These are phyloP conservation scores for Talaromyces sp. DNA, from an alignment of 2,329 filamentous ascomycete species.

Conservation along the genomic window DNA sequence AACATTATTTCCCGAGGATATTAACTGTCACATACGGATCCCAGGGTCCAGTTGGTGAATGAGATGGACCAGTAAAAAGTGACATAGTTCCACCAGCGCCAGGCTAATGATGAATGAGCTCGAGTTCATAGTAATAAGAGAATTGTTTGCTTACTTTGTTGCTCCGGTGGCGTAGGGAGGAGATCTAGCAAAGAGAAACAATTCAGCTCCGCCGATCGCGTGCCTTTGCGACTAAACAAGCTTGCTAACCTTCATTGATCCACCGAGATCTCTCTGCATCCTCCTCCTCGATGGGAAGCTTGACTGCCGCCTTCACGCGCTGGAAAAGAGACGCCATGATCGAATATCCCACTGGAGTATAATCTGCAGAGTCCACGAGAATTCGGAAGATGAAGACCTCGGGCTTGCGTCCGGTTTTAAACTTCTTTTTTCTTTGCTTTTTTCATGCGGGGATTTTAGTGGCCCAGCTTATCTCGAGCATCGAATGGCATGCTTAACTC, in stretches of 20 bases:
- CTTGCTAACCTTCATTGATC: slow-evolving; percentile 13
- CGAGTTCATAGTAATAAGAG: background rate
- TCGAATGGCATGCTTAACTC: slow-evolving; percentile 2
- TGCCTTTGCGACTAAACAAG: slow-evolving; percentile 3
- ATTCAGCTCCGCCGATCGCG: slow-evolving; percentile 7
- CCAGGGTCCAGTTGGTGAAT: slow-evolving; percentile 45
- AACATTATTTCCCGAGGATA: background rate
- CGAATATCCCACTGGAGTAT: slow-evolving; percentile 2
- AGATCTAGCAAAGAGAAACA: slow-evolving; percentile 8
- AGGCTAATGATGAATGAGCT: slow-evolving; percentile 19
- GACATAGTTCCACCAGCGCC: slow-evolving; percentile 42
- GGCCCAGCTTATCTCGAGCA: slow-evolving; percentile 1
- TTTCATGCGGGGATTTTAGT: slow-evolving; percentile 1
- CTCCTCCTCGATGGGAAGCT: slow-evolving; percentile 5
- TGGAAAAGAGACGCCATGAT: slow-evolving; percentile 15
- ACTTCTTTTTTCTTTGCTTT: background rate
- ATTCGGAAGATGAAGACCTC: slow-evolving; percentile 36
- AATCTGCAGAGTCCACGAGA: background rate
- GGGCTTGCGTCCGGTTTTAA: slow-evolving; percentile 64
- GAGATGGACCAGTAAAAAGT: slow-evolving; percentile 41
- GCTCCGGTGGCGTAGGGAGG: slow-evolving; percentile 37
- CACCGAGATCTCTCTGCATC: slow-evolving; percentile 13
- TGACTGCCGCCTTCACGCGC: slow-evolving; percentile 8
- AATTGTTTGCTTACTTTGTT: slow-evolving; percentile 27
- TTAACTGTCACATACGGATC: slow-evolving; percentile 18